phyloP scores from a whole-genome alignment of 164 flowering plant species.

The Akebia trifoliata region DNA sequence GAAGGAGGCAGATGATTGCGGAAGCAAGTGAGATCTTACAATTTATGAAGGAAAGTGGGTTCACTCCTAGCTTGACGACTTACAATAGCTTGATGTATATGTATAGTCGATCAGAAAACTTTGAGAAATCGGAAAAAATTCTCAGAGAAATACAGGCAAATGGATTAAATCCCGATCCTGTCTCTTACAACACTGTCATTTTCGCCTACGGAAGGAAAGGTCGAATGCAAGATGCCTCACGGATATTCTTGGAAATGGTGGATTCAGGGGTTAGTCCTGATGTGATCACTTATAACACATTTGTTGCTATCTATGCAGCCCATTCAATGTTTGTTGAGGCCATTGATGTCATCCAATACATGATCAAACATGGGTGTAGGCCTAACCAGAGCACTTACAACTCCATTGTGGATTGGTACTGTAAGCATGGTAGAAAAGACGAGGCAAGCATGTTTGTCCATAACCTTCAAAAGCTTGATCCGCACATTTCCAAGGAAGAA shows the following conservation, averaged over 20 bases:
- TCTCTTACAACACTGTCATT: slow-evolving; percentile 80
- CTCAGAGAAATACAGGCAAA: slow-evolving; percentile 53
- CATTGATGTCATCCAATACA: slow-evolving; percentile 60
- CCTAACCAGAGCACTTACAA: slow-evolving; percentile 79
- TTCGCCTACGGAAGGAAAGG: slow-evolving; percentile 72
- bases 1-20: slow-evolving; percentile 68
- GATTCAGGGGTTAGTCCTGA: slow-evolving; percentile 57
- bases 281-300: slow-evolving; percentile 79
- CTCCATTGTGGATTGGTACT: slow-evolving; percentile 79
- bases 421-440: slow-evolving; percentile 55
- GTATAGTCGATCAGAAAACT: slow-evolving; percentile 66
- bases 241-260: slow-evolving; percentile 63
- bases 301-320: slow-evolving; percentile 69
- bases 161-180: slow-evolving; percentile 64
- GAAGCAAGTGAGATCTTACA: slow-evolving; percentile 65
- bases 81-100: slow-evolving; percentile 87
- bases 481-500: slow-evolving; percentile 48
- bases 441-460: slow-evolving; percentile 58
- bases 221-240: slow-evolving; percentile 73
- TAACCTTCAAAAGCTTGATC: slow-evolving; percentile 60
- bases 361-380: slow-evolving; percentile 68
- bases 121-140: slow-evolving; percentile 58
- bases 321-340: slow-evolving; percentile 87
- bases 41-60: slow-evolving; percentile 64
- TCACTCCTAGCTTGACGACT: slow-evolving; percentile 77